These are phyloP conservation scores for Gynochthodes officinalis DNA, from an alignment of 257 asterid species.

Conservation along the genomic window DNA sequence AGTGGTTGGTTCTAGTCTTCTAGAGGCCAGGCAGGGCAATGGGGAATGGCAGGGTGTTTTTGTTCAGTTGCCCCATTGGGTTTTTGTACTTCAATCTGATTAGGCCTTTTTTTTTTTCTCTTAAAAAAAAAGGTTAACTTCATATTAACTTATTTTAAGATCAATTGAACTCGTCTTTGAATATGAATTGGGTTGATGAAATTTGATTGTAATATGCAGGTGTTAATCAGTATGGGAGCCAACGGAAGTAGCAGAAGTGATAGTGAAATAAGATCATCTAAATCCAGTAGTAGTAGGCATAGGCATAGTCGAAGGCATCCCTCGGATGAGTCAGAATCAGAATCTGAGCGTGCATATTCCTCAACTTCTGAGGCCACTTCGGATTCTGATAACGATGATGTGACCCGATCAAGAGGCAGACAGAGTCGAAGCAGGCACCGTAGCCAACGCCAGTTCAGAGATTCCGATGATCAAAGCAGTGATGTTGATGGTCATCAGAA, in stretches of 20 bases:
- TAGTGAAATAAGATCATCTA: slow-evolving; percentile 21
- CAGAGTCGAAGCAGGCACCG: slow-evolving; percentile 22
- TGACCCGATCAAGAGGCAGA: slow-evolving; percentile 8
- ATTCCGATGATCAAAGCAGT: slow-evolving; percentile 23
- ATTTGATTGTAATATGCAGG: neutral
- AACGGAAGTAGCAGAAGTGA: slow-evolving; percentile 2
- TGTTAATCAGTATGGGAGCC: neutral
- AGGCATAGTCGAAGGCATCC: slow-evolving; percentile 8
- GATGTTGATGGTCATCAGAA: slow-evolving; percentile 11
- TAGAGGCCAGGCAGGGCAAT: too few relatives aligned
- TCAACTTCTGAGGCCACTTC: slow-evolving; percentile 30
- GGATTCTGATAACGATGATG: neutral
- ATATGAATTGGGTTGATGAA: neutral
- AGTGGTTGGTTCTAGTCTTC: too few relatives aligned
- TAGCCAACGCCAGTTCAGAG: slow-evolving; percentile 11
- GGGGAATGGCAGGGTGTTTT: too few relatives aligned
- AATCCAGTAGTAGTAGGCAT: slow-evolving; percentile 6
- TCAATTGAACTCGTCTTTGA: neutral
- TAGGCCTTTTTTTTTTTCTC: too few relatives aligned
- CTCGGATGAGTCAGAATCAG: slow-evolving; percentile 23
- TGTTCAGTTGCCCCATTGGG: too few relatives aligned
- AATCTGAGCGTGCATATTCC: slow-evolving; percentile 22
- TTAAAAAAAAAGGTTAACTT: too few relatives aligned
- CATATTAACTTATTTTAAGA: too few relatives aligned
- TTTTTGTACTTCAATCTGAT: too few relatives aligned